Base-by-base conservation (phyloP, 352 stramenopile species). In the Nothophytophthora sp. region DNA sequence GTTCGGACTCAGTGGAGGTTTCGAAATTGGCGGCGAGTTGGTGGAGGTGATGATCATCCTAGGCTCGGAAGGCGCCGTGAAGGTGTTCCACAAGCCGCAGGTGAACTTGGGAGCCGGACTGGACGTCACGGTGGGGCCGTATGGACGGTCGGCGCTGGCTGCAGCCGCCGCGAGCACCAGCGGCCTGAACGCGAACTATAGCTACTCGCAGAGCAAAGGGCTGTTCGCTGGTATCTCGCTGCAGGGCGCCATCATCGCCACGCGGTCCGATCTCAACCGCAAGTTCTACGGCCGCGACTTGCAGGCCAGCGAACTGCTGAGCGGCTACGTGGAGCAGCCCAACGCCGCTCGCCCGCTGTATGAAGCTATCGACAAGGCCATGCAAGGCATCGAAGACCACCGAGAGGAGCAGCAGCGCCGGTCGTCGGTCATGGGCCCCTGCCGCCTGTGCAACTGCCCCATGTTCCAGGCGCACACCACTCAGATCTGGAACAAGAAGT, bases 1-100 rank as follows among this genome's bases (percentile, higher is more conserved):
- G 0, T 74, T 87, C 10, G 90, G 90, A 37, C 60, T 97, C 5
- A 79, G 82, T 19, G 70, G 68, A 67, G 90, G 90, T 52, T 88
- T 87, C 30, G 63, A 97, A 36, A 63, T 97, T 35, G 90, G 90
- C 23, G 85, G 88, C 16, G 86, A 97, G 64, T 23, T 97, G 4
- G 85, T 90, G 0, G 90, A 98, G 64, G 79, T 97, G 22, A 81
- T 97, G 36, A 96, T 98, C 65, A 78, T 97, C 37, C 69, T 97
- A 2, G 95, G 95, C 51, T 96, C 77, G 1, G 82, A 96, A 42
- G 73, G 74, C 19, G 83, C 90, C 5, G 86, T 98, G 1, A 74
- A 94, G 44, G 69, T 96, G 19, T 90, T 97, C 50, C 78, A 90
- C 66, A 70, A 88, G 74, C 63, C 77, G 50, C 67, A 88, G 39